Evolutionary conservation across 2,329 filamentous ascomycete genomes (phyloP).

Genomic region (Xylaria multiplex): DNA sequence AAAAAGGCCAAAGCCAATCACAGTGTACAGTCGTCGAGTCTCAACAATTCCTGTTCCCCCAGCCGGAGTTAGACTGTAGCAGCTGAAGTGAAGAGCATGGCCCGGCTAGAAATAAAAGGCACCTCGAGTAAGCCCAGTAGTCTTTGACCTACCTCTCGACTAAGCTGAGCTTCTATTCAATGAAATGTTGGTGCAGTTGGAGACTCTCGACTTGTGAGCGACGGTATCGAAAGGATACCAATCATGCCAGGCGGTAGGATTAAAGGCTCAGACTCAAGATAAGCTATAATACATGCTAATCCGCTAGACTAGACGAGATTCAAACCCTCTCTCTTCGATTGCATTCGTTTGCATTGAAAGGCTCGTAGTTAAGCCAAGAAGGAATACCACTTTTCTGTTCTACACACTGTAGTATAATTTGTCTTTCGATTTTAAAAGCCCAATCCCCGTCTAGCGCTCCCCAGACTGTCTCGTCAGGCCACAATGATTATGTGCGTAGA

Average conservation of each 20-base stretch:
- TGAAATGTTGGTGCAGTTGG: not conserved
- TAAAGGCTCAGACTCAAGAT: not conserved
- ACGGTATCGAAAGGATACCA: not conserved
- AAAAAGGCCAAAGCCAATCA: too few species aligned
- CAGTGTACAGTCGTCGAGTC: too few species aligned
- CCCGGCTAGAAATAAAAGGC: not conserved
- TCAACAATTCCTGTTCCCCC: too few species aligned
- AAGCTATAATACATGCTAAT: not conserved
- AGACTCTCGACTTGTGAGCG: not conserved
- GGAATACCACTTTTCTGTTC: not conserved
- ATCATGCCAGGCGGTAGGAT: not conserved
- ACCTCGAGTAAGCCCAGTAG: not conserved
- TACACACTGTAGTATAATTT: not conserved
- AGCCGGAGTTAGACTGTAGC: too few species aligned
- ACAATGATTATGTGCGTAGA: not conserved
- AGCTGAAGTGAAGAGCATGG: not conserved
- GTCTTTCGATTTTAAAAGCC: conserved; percentile 18
- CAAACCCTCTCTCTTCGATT: not conserved
- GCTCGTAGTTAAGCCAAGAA: not conserved
- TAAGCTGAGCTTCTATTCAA: not conserved
- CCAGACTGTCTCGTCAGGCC: conserved; percentile 1
- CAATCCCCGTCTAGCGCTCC: conserved; percentile 10
- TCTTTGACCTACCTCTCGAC: not conserved
- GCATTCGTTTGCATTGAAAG: not conserved
- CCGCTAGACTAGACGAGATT: not conserved